Evolutionary conservation across 129 eudicot genomes (phyloP), one percentile per base, ranked within the genome.

Genomic region (Deinandra increscens): DNA sequence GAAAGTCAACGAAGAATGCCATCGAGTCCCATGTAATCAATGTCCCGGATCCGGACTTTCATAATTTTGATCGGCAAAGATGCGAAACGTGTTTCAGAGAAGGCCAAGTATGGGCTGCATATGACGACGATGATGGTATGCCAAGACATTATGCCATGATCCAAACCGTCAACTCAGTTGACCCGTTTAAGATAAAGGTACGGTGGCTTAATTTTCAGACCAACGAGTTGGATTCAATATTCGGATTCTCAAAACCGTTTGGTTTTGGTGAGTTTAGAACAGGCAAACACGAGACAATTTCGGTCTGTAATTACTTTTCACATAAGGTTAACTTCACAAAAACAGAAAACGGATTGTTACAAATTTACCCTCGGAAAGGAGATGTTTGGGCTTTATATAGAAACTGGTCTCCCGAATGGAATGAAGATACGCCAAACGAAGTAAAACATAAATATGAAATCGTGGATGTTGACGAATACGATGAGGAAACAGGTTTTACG

Each of bases 111-210:
- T 88, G 97, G 96, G 94, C 91, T 29, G 87, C 81, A n/a, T 91
- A 88, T 55, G 94, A 88, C 68, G 79, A 84, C 51, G 81, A 81
- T 72, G 96, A 91, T 60, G 98, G 98, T 61, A 88, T 92, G 98
- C 98, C 98, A 33, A 83, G 98, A 12, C 64, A 75, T 67, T 86
- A 92, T 83, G 98, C 86, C 33, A 46, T 88, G 82, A 80, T 92
- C 67, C 88, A 66, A 11, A 64, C 54, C 10, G 85, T 92, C 37
- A 64, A 82, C 53, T 86, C 95, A 41, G 48, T 71, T 15, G 66
- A 84, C 64, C 98, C 96, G 9, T 88, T 92, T 72, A 79, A 79
- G 82, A 55, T 88, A 41, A 83, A 50, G 54, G 80, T 92, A 39
- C 70, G 89, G 73, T 88, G 96, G 96, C 96, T 92, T 19, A 62